phyloP scores from a whole-genome alignment of 495 filamentous ascomycete genomes.

The Apodospora peruviana region DNA sequence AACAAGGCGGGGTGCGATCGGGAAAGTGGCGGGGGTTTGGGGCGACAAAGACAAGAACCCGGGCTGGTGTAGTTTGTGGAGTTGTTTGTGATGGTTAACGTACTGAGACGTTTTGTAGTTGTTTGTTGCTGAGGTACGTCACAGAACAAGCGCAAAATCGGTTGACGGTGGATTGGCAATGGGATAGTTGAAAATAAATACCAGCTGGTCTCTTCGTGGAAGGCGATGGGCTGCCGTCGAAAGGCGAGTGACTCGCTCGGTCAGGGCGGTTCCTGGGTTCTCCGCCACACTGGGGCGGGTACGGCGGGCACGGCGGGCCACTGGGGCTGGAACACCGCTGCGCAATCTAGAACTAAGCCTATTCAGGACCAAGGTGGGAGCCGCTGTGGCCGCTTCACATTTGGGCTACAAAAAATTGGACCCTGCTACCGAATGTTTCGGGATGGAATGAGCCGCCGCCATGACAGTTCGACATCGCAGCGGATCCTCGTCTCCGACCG shows the following conservation, averaged over 20 bases:
- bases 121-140: background rate
- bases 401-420: background rate
- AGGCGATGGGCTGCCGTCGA: constrained; percentile 28
- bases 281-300: constrained; percentile 24
- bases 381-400: background rate
- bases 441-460: background rate
- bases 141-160: too few species aligned
- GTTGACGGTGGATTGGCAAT: background rate
- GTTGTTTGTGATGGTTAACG: too few species aligned
- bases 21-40: background rate
- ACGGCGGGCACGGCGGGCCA: too few species aligned
- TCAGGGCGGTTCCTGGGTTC: background rate
- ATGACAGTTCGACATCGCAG: background rate
- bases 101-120: too few species aligned
- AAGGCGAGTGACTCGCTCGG: constrained; percentile 5
- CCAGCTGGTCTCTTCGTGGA: constrained; percentile 19
- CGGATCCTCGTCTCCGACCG: background rate
- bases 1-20: background rate
- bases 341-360: background rate
- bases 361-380: background rate
- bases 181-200: constrained; percentile 3
- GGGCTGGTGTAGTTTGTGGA: too few species aligned
- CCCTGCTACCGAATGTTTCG: background rate
- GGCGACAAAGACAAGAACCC: background rate
- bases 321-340: background rate